Evolutionary conservation across 441 rosid genomes (phyloP).

Genomic region (Kokia cookei): DNA sequence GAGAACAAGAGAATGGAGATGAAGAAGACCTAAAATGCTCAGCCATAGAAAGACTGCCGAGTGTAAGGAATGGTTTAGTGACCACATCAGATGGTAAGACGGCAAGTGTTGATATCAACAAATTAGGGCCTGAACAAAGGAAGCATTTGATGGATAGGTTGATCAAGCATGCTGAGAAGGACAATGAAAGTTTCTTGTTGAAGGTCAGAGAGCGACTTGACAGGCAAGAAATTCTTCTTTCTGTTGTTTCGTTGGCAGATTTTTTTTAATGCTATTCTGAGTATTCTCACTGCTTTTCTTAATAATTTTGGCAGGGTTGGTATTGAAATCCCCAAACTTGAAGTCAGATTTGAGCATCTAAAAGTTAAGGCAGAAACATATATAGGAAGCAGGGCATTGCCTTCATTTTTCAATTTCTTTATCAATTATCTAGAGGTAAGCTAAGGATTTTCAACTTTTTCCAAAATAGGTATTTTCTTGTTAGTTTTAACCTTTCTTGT

Average conservation of each 20-base stretch:
- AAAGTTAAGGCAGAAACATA: constrained; percentile 30
- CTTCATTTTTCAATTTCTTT: constrained; percentile 35
- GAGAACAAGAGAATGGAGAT: constrained; percentile 57
- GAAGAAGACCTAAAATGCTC: constrained; percentile 63
- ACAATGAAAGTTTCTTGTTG: constrained; percentile 51
- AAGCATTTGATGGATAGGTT: constrained; percentile 44
- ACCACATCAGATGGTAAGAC: constrained; percentile 24
- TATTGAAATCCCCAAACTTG: constrained; percentile 38
- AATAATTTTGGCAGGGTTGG: constrained; percentile 28
- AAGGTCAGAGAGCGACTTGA: constrained; percentile 50
- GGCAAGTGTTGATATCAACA: constrained; percentile 37
- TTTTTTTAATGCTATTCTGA: not conserved
- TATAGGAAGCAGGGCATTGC: constrained; percentile 32
- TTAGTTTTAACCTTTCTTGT: not conserved
- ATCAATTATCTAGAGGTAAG: constrained; percentile 29
- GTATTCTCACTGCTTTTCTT: not conserved
- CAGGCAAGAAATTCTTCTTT: constrained; percentile 24
- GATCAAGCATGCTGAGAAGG: constrained; percentile 30
- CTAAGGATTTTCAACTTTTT: not conserved
- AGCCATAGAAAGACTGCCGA: constrained; percentile 66
- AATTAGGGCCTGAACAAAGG: constrained; percentile 39
- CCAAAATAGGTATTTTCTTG: not conserved
- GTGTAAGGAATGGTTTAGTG: constrained; percentile 21
- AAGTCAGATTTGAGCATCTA: constrained; percentile 47
- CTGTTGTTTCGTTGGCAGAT: not conserved